Percentiles rank a stretch among this genome's conserved stretches.
phyloP scores from a whole-genome alignment of 495 filamentous ascomycete species.

The Rhypophila decipiens region DNA sequence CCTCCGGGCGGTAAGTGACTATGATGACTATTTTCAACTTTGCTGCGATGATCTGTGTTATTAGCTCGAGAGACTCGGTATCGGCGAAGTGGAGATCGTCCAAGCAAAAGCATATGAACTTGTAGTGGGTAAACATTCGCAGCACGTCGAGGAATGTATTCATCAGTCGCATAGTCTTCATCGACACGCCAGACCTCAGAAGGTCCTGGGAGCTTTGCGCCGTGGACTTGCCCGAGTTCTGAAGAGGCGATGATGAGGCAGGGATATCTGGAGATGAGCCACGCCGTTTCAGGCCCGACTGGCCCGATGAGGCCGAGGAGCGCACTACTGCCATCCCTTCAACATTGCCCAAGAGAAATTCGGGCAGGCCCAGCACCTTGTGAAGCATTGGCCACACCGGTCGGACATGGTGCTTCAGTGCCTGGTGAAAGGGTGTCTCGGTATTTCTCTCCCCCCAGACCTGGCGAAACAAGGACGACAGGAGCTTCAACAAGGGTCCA shows the following conservation, averaged over 20 bases:
- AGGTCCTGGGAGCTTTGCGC: conserved; percentile 62
- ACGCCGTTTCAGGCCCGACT: conserved; percentile 26
- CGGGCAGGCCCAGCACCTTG: conserved; percentile 70
- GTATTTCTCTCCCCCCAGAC: conserved; percentile 88
- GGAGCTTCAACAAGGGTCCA: conserved; percentile 70
- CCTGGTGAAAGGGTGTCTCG: conserved; percentile 72
- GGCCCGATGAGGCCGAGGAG: conserved; percentile 13
- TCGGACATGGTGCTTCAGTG: conserved; percentile 62
- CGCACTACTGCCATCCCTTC: conserved; percentile 13
- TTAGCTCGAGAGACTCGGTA: conserved; percentile 73
- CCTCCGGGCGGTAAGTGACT: conserved; percentile 55
- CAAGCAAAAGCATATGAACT: conserved; percentile 74
- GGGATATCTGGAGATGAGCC: conserved; percentile 37
- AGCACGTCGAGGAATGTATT: conserved; percentile 82
- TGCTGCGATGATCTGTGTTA: conserved; percentile 63
- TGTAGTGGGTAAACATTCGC: conserved; percentile 65
- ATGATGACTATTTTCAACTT: conserved; percentile 75
- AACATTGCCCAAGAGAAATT: conserved; percentile 53
- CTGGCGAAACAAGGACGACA: conserved; percentile 80
- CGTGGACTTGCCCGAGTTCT: conserved; percentile 12
- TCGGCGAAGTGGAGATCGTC: conserved; percentile 88
- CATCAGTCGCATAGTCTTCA: conserved; percentile 70
- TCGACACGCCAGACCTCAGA: conserved; percentile 59
- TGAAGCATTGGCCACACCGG: conserved; percentile 75
- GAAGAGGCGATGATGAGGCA: conserved; percentile 6